Evolutionary conservation across 2,329 filamentous ascomycete genomes (phyloP), one percentile per base, ranked within the genome.

Genomic region (Talaromyces albobiverticillius): DNA sequence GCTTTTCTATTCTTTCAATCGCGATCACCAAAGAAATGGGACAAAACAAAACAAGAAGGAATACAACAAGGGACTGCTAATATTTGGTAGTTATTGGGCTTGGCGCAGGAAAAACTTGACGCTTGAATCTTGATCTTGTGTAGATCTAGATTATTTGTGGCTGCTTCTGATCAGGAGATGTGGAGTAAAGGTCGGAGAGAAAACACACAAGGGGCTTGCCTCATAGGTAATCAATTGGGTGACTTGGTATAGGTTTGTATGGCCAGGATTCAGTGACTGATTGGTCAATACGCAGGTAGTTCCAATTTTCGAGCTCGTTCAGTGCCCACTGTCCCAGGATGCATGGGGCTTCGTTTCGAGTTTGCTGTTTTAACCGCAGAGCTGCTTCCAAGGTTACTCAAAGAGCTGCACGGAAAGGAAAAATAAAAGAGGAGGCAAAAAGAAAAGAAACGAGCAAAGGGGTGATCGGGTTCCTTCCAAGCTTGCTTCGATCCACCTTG

Each of bases 171-270:
- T n/a, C n/a, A n/a, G n/a, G n/a, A n/a, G n/a, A n/a, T n/a, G 20
- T 51, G 38, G 47, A 47, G 13, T 50, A 25, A 38, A 43, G 31
- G 18, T 43, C 48, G 38, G 38, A 51, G 38, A 43, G 38, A 51
- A 51, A 34, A 31, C 16, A 40, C 26, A 32, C n/a, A 25, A 14
- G 48, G 20, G 9, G 38, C 22, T 51, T 25, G 48, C 20, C 20
- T 41, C 32, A 22, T 16, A 48, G 23, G 14, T 29, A 29, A 10
- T 29, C 26, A 29, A 6, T 6, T 29, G n/a, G 26, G 26, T 29
- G 26, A 10, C 5, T 29, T 29, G 5, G 26, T 10, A 29, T 10
- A n/a, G n/a, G n/a, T 29, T 29, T 10, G 26, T 29, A 29, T 29
- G 26, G 26, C 10, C 26, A 29, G 26, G 5, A 29, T 29, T 29